Conservation (phyloP, 768 basidiomycete genomes). For the Serpula lacrymans region DNA sequence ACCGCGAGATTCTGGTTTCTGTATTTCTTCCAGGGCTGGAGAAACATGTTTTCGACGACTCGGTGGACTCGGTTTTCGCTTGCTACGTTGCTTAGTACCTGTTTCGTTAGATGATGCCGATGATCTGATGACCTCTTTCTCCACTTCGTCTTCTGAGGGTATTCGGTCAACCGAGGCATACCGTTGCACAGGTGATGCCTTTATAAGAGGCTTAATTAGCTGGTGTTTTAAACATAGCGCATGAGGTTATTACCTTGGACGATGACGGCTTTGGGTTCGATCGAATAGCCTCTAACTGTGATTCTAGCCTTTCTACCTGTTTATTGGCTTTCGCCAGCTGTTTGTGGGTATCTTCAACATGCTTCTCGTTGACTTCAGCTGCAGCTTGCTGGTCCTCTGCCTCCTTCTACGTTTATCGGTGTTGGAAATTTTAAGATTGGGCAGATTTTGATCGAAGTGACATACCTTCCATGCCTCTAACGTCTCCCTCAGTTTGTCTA, state of each 20-base stretch:
- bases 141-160: slow-evolving; percentile 23
- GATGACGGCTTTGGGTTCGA: slow-evolving; percentile 29
- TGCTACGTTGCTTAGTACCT: slow-evolving; percentile 7
- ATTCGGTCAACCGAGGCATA: slow-evolving; percentile 5
- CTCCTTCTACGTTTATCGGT: slow-evolving; percentile 30
- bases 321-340: slow-evolving; percentile 29
- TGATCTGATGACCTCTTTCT: slow-evolving; percentile 9
- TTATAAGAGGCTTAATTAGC: slow-evolving; percentile 10
- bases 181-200: slow-evolving; percentile 10
- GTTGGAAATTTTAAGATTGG: not conserved
- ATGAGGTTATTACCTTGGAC: slow-evolving; percentile 6
- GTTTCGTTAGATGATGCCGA: slow-evolving; percentile 13
- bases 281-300: slow-evolving; percentile 39
- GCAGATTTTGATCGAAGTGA: not conserved
- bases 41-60: no score
- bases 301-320: slow-evolving; percentile 42
- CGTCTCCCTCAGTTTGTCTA: slow-evolving; percentile 40
- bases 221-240: not conserved
- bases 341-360: slow-evolving; percentile 30
- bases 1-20: no score
- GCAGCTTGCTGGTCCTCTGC: slow-evolving; percentile 35
- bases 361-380: slow-evolving; percentile 29
- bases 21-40: no score
- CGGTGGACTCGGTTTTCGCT: no score
- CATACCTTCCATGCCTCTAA: slow-evolving; percentile 46